Base-by-base conservation (phyloP, 352 stramenopile genomes). In the Plasmopara muralis region DNA sequence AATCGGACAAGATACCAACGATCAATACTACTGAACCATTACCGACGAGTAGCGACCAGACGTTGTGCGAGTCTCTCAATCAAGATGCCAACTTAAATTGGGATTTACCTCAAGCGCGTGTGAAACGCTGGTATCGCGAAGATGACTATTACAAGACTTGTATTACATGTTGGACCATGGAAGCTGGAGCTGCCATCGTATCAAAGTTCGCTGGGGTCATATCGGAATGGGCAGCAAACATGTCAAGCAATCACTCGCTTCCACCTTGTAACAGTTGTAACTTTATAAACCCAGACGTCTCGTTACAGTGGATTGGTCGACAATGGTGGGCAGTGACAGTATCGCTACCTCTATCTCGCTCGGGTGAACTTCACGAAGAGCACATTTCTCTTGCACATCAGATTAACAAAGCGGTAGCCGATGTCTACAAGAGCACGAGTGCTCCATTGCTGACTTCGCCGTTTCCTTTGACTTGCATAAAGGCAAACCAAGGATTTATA, bases 111-210 rank as follows among this genome's bases (percentile, higher is more conserved):
- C 64, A 78, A 33, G 62, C 74, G 1, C 71, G 70, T 20, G 67
- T 86, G 28, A 75, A 88, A 49, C 77, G 77, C 10, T 90, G 80
- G 77, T 84, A 81, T 48, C 64, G 85, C 4, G 75, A 90, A 55
- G 80, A 87, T 51, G 70, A 71, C 39, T 82, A 69, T 56, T 83
- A 86, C 38, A 81, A 82, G 40, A 75, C 73, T 13, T 87, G 68
- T 9, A 80, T 90, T 48, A 88, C 77, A 20, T 88, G 77, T 52
- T 86, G 74, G 77, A 85, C 77, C 0, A 87, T 90, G 53, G 79
- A 90, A 39, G 65, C 64, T 14, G 79, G 77, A 0, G 74, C 77
- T 28, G 68, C 78, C 5, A 67, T 90, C 35, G 72, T 90, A 5
- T 69, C 73, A 4, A 70, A 80, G 4, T 69, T 88, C 25, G 73